Evolutionary conservation across 2,329 filamentous ascomycete genomes (phyloP), one percentile per base, ranked within the genome.

Genomic region (Penicillium sclerotigenum): DNA sequence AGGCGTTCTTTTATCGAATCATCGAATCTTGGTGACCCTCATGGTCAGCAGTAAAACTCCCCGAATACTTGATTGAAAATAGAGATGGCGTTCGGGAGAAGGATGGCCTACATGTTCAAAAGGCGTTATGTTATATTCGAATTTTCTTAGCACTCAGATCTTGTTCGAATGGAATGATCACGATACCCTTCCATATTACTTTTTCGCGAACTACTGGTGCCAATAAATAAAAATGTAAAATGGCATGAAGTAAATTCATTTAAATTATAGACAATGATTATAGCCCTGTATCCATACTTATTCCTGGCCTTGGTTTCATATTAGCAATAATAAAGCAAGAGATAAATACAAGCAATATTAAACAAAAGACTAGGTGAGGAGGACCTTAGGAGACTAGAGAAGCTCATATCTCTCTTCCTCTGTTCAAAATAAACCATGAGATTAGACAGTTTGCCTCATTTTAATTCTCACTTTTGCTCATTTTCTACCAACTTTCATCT

Each of bases 151-250:
- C 40, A 41, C 38, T 24, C 22, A 55, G 47, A 26, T 52, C 16
- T 55, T 52, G 33, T 40, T 28, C 38, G 37, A 55, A 55, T 55
- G 47, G 47, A 55, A 52, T 55, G 40, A 55, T n/a, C n/a, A 55
- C 52, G 53, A 55, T 55, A 55, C 53, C 53, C 53, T 55, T 55
- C 47, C 28, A 46, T 8, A 1, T 16, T 28, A 7, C 31, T 28
- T 24, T 36, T 18, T 16, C 20, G 43, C 14, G 3, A 24, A 10
- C 43, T 33, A 10, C 28, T 46, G 28, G 9, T 9, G 8, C 18
- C 29, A 33, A 33, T 33, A 46, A 46, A 46, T 22, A 33, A 24
- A 4, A 33, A 16, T 22, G 14, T 9, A 33, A 42, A 33, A 45
- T 16, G 8, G n/a, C 18, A 13, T 22, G 28, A 16, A 10, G 18